A percentile compares a stretch with the other conserved stretches of the same genome.
These are phyloP conservation scores for Mycena kentingensis DNA, from an alignment of 768 basidiomycete genomes.

Conservation along the genomic window DNA sequence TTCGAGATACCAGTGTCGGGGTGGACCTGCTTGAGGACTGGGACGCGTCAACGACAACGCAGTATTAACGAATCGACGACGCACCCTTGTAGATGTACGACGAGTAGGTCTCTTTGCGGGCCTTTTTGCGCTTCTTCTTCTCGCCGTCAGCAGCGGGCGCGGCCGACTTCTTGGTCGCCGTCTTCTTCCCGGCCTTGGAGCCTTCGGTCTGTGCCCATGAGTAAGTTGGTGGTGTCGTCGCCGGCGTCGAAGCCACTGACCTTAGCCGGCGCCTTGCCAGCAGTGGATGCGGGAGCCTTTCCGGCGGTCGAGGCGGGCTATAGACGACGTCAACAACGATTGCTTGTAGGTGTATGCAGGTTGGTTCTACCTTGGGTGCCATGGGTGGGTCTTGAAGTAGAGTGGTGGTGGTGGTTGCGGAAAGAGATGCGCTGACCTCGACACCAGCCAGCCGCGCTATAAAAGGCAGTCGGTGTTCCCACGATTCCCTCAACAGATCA, in stretches of 20 bases:
- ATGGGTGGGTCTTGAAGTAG: slow-evolving; percentile 24
- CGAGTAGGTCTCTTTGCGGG: slow-evolving; percentile 80
- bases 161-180: slow-evolving; percentile 54
- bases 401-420: slow-evolving; percentile 34
- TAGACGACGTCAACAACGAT: slow-evolving; percentile 1
- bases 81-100: slow-evolving; percentile 65
- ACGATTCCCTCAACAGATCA: no score
- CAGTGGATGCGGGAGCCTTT: slow-evolving; percentile 66
- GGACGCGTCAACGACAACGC: slow-evolving; percentile 10
- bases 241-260: neutral
- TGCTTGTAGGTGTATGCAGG: slow-evolving; percentile 3
- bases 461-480: no score
- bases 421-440: slow-evolving; percentile 1
- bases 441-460: neutral
- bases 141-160: slow-evolving; percentile 57
- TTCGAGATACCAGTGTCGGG: slow-evolving; percentile 99
- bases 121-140: slow-evolving; percentile 82
- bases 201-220: slow-evolving; percentile 25
- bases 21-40: slow-evolving; percentile 96
- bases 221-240: neutral
- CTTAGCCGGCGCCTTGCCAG: slow-evolving; percentile 64
- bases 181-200: slow-evolving; percentile 61
- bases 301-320: slow-evolving; percentile 73
- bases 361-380: slow-evolving; percentile 42
- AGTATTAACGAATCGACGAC: neutral